Evolutionary conservation across 1,139 yeast species (phyloP).

Genomic region (Candida anutae): DNA sequence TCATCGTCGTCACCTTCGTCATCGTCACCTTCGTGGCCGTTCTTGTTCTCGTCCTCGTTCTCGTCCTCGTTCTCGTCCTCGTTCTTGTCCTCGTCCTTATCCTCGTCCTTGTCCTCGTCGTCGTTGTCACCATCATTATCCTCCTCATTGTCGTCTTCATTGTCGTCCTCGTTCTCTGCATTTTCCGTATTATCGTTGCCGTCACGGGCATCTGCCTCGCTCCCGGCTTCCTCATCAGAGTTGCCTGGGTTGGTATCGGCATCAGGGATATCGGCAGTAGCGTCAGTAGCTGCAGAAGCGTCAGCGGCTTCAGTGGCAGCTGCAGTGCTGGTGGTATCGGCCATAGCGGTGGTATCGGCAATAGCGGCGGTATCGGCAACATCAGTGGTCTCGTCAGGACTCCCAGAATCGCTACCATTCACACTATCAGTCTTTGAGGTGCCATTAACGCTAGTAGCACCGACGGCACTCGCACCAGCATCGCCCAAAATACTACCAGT

Average conservation of each 20-base stretch:
- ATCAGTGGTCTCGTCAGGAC: neutral
- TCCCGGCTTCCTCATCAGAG: constrained; percentile 8
- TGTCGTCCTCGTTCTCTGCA: constrained; percentile 2
- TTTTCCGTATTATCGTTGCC: constrained; percentile 5
- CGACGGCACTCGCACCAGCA: too few relatives aligned
- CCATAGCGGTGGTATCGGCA: neutral
- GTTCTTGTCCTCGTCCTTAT: constrained; percentile 12
- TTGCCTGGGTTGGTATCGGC: constrained; percentile 4
- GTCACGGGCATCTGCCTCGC: constrained; percentile 1
- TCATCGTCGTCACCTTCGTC: constrained; percentile 17
- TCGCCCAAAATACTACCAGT: too few relatives aligned
- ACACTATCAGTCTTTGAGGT: too few relatives aligned
- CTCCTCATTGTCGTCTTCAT: constrained; percentile 3
- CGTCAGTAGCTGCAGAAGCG: neutral
- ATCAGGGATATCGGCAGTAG: neutral
- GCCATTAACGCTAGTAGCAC: too few relatives aligned
- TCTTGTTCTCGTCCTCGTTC: constrained; percentile 10
- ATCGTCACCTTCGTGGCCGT: constrained; percentile 16
- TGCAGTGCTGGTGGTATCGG: neutral
- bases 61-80: constrained; percentile 13
- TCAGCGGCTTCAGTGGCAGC: constrained; percentile 3
- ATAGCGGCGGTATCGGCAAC: constrained; percentile 1
- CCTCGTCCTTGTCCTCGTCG: constrained; percentile 4
- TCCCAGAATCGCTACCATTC: too few relatives aligned
- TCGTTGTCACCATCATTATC: constrained; percentile 2